These are phyloP conservation scores for Peziza echinospora DNA, from an alignment of 495 filamentous ascomycete species.

Conservation along the genomic window DNA sequence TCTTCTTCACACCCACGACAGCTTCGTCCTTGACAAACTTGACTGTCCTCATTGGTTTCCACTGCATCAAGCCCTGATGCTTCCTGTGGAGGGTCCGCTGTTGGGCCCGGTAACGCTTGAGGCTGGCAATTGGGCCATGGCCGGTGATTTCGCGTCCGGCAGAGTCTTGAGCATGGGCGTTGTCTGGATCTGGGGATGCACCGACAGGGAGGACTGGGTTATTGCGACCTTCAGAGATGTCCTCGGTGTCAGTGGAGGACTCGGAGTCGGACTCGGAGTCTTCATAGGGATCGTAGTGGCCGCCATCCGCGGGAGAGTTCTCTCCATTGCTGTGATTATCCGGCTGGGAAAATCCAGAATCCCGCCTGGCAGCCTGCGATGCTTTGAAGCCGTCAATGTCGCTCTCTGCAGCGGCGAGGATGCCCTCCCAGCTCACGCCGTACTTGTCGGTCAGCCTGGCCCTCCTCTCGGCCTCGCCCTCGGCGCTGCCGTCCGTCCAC, in stretches of 20 bases:
- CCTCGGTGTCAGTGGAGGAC: too few species aligned
- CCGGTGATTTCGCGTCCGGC: too few species aligned
- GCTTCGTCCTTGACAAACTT: conserved; percentile 52
- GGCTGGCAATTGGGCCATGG: background rate
- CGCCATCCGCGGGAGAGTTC: conserved; percentile 18
- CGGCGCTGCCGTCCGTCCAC: background rate
- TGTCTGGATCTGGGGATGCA: background rate
- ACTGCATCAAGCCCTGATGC: conserved; percentile 56
- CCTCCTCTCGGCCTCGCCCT: conserved; percentile 34
- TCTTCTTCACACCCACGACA: conserved; percentile 34
- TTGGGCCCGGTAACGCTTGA: conserved; percentile 29
- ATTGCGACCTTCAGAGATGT: conserved; percentile 23
- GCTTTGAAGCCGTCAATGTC: conserved; percentile 28
- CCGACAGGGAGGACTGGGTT: conserved; percentile 26
- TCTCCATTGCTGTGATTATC: conserved; percentile 19
- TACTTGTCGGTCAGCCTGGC: conserved; percentile 56
- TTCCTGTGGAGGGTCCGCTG: conserved; percentile 41
- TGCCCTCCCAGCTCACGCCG: conserved; percentile 75
- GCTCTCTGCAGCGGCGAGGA: conserved; percentile 48
- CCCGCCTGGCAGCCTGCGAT: conserved; percentile 34
- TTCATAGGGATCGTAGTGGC: conserved; percentile 9
- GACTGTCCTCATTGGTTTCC: conserved; percentile 47
- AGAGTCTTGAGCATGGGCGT: background rate
- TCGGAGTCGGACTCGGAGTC: conserved; percentile 21
- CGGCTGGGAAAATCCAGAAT: conserved; percentile 16